Evolutionary conservation across 257 asterid species (phyloP).

Genomic region (Mitragyna speciosa): DNA sequence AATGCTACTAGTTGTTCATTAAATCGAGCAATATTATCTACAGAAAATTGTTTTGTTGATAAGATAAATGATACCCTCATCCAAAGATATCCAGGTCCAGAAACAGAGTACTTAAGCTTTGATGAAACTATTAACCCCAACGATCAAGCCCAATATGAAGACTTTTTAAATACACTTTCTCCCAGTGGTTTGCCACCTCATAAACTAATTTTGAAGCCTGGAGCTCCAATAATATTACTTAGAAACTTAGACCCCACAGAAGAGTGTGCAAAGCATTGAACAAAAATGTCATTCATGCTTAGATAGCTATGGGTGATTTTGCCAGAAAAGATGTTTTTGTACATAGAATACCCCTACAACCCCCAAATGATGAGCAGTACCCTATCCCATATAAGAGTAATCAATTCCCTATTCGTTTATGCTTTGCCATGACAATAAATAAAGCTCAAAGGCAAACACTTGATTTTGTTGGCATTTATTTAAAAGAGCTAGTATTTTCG

Average conservation of each 20-base stretch:
- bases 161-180: not conserved
- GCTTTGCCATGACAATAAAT: not conserved
- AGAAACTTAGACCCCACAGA: not conserved
- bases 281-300: not conserved
- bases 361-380: not conserved
- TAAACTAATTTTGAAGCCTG: rapidly evolving
- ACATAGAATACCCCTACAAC: not conserved
- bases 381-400: not conserved
- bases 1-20: too few relatives aligned
- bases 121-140: not conserved
- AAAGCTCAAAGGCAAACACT: not conserved
- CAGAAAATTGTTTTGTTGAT: not conserved
- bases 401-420: not conserved
- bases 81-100: not conserved
- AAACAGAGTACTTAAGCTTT: not conserved
- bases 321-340: not conserved
- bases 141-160: too few relatives aligned
- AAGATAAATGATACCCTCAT: too few relatives aligned
- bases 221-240: not conserved
- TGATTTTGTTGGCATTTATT: not conserved
- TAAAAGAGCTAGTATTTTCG: not conserved
- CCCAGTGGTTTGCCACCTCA: not conserved
- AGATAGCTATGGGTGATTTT: not conserved
- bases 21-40: not conserved
- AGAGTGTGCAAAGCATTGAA: not conserved